phyloP scores from a whole-genome alignment of 2,329 filamentous ascomycete genomes.

The Oidium heveae region DNA sequence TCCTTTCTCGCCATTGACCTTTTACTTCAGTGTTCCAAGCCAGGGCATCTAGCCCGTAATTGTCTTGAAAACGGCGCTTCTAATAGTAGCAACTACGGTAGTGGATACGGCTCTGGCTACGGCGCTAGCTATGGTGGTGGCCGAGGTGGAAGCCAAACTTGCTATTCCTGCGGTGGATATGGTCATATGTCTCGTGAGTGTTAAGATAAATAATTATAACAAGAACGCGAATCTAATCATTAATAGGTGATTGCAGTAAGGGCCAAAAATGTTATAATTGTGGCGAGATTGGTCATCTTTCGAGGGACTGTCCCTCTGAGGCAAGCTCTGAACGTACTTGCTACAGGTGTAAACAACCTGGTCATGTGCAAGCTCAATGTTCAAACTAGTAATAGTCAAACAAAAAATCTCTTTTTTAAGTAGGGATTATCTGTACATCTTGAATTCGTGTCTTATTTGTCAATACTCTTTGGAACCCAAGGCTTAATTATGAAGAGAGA shows the following conservation, averaged over 20 bases:
- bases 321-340: constrained; percentile 80
- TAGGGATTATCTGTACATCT: background rate
- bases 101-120: constrained; percentile 19
- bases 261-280: constrained; percentile 99
- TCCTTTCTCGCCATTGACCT: constrained; percentile 1
- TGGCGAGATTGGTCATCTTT: constrained; percentile 55
- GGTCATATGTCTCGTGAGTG: constrained; percentile 75
- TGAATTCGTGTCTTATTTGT: background rate
- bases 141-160: constrained; percentile 48
- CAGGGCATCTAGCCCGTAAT: constrained; percentile 88
- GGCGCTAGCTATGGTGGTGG: constrained; percentile 17
- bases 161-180: constrained; percentile 94
- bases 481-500: background rate
- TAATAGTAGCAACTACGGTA: constrained; percentile 11
- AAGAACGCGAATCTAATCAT: constrained; percentile 1
- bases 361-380: constrained; percentile 62
- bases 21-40: constrained; percentile 54
- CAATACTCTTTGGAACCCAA: background rate
- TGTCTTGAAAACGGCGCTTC: constrained; percentile 37
- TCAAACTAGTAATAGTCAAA: constrained; percentile 37
- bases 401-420: background rate
- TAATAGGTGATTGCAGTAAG: constrained; percentile 71
- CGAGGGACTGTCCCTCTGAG: constrained; percentile 82
- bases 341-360: constrained; percentile 71
- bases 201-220: background rate